Evolutionary conservation across 352 stramenopile genomes (phyloP), one percentile per base, ranked within the genome.

Genomic region (Globisporangium yorkense): DNA sequence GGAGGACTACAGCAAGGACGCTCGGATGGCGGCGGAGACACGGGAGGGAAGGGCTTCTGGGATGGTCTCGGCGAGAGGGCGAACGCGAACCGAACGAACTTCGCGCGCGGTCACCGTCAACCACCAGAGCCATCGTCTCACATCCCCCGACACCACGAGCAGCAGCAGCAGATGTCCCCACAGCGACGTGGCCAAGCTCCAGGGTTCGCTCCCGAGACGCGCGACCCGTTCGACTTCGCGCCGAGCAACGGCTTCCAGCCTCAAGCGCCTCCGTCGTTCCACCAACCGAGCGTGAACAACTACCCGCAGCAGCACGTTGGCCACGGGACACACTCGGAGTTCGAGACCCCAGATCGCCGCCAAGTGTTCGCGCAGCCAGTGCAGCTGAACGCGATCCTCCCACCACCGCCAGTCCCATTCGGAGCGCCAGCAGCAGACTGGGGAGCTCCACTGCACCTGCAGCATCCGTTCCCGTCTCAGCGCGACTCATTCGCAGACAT

Each of bases 1-100:
- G 13, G 3, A 51, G 27, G 21, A 52, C 7, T 16, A 33, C 40
- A 45, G 40, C 40, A 21, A 5, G 40, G 40, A 45, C 40, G 40
- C 40, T 45, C 40, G 41, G 27, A 61, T 16, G 12, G 43, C 27
- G 35, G 18, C 10, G n/a, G 18, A 7, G 24, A 13, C 18, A 35
- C 27, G 35, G 21, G 13, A 10, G 49, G 18, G 9, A 59, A 53
- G 31, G 65, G 69, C 0, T 47, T 83, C 9, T 75, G 83, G 12
- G 75, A 81, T 40, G 77, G 77, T 27, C 59, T 88, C 5, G 77
- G 77, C 0, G 61, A 71, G 51, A 73, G 74, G n/a, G 63, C 74
- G 40, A 62, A 65, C 31, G 53, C 55, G 20, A 31, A 59, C 9
- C 58, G 68, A 54, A 71, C 51, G 0, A 82, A 70, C 47, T 87